phyloP scores from a whole-genome alignment of 192 early-diverging fungal species.

The Ambispora gerdemannii region DNA sequence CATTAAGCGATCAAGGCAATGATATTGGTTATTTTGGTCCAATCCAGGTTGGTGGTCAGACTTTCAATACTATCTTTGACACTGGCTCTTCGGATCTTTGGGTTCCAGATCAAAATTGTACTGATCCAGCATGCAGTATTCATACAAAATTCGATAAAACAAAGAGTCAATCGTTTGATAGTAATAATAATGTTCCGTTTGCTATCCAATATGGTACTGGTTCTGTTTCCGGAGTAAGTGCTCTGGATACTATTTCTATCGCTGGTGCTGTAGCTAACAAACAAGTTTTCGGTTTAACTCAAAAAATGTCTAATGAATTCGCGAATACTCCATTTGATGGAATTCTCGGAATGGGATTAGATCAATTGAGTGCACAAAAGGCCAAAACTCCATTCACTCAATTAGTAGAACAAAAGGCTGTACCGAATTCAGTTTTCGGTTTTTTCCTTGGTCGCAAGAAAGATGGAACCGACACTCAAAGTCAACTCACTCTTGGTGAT shows the following conservation, averaged over 20 bases:
- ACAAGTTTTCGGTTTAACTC: constrained; percentile 39
- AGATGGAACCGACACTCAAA: constrained; percentile 22
- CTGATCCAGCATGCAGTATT: no score
- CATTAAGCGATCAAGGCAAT: no score
- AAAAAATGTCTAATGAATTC: constrained; percentile 48
- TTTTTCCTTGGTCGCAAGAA: constrained; percentile 48
- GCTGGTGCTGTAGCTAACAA: constrained; percentile 27
- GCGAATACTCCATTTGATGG: constrained; percentile 51
- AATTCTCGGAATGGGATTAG: constrained; percentile 56
- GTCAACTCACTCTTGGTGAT: constrained; percentile 24
- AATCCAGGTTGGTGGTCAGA: no score
- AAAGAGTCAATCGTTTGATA: constrained; percentile 35
- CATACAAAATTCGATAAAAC: no score
- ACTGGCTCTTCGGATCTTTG: no score
- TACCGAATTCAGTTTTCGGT: constrained; percentile 55
- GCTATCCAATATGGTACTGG: constrained; percentile 39
- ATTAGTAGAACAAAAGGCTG: constrained; percentile 44
- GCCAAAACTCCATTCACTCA: constrained; percentile 50
- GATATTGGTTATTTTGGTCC: no score
- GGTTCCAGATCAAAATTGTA: no score
- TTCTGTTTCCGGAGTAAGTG: constrained; percentile 34
- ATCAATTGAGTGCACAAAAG: constrained; percentile 30
- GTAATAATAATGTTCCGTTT: constrained; percentile 21
- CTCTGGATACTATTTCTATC: constrained; percentile 29
- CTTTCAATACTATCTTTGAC: no score